These are phyloP conservation scores for Westerdykella ornata DNA, from an alignment of 2,329 filamentous ascomycete genomes.

Conservation along the genomic window DNA sequence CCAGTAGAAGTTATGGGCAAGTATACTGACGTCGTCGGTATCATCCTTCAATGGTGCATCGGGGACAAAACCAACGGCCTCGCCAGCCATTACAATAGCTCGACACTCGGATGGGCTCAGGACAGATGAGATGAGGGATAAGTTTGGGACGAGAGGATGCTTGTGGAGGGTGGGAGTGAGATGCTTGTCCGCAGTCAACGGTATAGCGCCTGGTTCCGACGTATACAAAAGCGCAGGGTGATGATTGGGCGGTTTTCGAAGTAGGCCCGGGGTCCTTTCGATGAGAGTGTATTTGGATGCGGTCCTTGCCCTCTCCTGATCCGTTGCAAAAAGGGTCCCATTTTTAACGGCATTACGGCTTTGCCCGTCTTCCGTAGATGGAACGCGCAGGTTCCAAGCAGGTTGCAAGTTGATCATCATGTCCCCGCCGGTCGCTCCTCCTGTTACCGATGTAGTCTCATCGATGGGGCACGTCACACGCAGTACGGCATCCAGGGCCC, in stretches of 20 bases:
- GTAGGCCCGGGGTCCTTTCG: slow-evolving; percentile 53
- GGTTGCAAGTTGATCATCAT: slow-evolving; percentile 50
- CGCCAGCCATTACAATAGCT: slow-evolving; percentile 60
- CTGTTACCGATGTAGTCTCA: slow-evolving; percentile 31
- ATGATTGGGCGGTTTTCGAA: slow-evolving; percentile 61
- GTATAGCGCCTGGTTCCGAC: slow-evolving; percentile 52
- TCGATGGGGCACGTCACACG: slow-evolving; percentile 59
- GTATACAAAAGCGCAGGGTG: slow-evolving; percentile 61
- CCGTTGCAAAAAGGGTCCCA: slow-evolving; percentile 39
- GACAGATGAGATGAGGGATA: slow-evolving; percentile 55
- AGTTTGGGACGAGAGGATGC: slow-evolving; percentile 57
- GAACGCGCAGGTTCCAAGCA: slow-evolving; percentile 54
- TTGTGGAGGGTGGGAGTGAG: slow-evolving; percentile 46
- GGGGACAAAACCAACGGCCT: slow-evolving; percentile 59
- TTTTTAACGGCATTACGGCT: slow-evolving; percentile 56
- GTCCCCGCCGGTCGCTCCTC: too few relatives aligned
- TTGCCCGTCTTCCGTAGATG: slow-evolving; percentile 36
- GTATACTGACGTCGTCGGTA: slow-evolving; percentile 54
- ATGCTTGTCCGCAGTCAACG: slow-evolving; percentile 41
- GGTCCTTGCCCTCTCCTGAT: slow-evolving; percentile 39
- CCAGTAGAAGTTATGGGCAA: slow-evolving; percentile 72
- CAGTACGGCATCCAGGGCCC: slow-evolving; percentile 58
- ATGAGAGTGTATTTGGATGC: slow-evolving; percentile 38
- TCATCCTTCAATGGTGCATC: slow-evolving; percentile 62
- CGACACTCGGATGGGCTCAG: slow-evolving; percentile 57